Percentiles rank a stretch among this genome's conserved stretches.
These are phyloP conservation scores for Tuber microsphaerosporum DNA, from an alignment of 495 filamentous ascomycete species.

Conservation along the genomic window DNA sequence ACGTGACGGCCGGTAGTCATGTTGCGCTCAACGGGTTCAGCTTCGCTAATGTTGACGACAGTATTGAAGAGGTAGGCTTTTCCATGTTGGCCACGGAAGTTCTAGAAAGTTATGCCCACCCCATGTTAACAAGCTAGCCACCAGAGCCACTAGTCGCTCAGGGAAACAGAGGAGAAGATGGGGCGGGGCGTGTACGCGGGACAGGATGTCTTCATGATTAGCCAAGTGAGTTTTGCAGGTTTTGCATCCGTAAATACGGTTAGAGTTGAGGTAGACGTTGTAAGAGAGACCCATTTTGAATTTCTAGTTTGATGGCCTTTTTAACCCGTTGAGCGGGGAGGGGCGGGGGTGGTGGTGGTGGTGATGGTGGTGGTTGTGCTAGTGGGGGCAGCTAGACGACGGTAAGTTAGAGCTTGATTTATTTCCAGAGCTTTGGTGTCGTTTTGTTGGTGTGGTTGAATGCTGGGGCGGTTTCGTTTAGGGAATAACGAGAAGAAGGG, in stretches of 20 bases:
- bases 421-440: background rate
- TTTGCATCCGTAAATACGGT: conserved; percentile 92
- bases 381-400: background rate
- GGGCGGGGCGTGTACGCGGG: conserved; percentile 56
- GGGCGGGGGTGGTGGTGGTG: background rate
- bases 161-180: conserved; percentile 12
- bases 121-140: background rate
- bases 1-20: conserved; percentile 98
- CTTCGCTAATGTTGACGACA: conserved; percentile 80
- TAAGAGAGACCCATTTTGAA: conserved; percentile 82
- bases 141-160: conserved; percentile 8
- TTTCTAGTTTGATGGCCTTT: conserved; percentile 9
- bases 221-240: conserved; percentile 90
- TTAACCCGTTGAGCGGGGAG: conserved; percentile 6
- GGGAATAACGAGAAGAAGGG: background rate
- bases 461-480: conserved; percentile 4
- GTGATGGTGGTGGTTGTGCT: background rate
- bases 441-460: background rate
- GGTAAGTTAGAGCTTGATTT: background rate
- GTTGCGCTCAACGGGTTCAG: conserved; percentile 79
- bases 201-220: conserved; percentile 92
- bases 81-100: conserved; percentile 96
- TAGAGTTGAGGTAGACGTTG: conserved; percentile 86
- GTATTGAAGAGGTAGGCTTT: conserved; percentile 94
- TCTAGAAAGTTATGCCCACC: conserved; percentile 53